phyloP scores from a whole-genome alignment of 2,329 filamentous ascomycete species.

The Cordyceps farinosa region DNA sequence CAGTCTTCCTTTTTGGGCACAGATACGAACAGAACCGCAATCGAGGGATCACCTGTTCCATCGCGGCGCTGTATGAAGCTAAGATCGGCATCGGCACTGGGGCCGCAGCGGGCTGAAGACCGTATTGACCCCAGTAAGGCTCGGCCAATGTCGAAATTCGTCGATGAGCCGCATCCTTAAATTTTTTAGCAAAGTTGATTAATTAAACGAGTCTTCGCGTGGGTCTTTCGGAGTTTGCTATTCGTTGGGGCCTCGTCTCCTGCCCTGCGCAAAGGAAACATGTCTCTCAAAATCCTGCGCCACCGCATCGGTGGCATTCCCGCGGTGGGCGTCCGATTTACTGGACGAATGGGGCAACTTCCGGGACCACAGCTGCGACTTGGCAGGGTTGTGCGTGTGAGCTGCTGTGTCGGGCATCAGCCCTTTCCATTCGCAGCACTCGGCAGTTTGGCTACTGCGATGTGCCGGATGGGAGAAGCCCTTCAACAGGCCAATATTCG shows the following conservation, averaged over 20 bases:
- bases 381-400: not conserved
- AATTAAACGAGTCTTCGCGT: no score
- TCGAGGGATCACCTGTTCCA: not conserved
- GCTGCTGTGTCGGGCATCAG: not conserved
- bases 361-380: not conserved
- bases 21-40: not conserved
- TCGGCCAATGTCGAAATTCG: not conserved
- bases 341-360: not conserved
- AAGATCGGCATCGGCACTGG: slow-evolving; percentile 1
- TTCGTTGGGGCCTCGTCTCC: not conserved
- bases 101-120: not conserved
- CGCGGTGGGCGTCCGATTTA: not conserved
- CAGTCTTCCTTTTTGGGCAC: not conserved
- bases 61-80: not conserved
- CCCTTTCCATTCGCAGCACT: not conserved
- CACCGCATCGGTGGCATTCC: not conserved
- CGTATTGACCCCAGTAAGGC: not conserved
- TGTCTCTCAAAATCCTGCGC: not conserved
- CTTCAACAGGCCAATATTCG: no score
- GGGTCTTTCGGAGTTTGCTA: not conserved
- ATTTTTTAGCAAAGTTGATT: no score
- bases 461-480: not conserved
- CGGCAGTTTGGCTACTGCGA: no score
- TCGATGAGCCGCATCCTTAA: not conserved
- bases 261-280: not conserved